These are phyloP conservation scores for Colletotrichum sp. DNA, from an alignment of 2,329 filamentous ascomycete genomes.

Conservation along the genomic window DNA sequence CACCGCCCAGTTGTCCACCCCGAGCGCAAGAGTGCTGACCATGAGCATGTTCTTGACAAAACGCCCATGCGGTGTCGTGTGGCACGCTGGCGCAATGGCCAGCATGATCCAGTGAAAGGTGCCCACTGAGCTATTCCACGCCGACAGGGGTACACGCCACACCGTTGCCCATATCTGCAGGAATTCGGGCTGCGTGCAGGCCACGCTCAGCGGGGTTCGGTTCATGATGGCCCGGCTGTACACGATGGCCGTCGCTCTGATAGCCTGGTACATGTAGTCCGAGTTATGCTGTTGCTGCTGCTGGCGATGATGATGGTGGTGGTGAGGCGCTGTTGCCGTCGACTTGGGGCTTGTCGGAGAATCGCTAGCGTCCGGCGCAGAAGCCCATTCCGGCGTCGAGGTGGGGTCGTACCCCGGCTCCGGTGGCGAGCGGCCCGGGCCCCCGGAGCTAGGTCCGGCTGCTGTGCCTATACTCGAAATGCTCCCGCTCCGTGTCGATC, in stretches of 20 bases:
- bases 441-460: neutral
- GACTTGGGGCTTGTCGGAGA: neutral
- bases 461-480: neutral
- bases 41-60: constrained; percentile 52
- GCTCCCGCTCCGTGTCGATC: neutral
- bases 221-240: constrained; percentile 51
- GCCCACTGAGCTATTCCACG: constrained; percentile 52
- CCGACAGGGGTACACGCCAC: constrained; percentile 50
- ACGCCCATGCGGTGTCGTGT: constrained; percentile 42
- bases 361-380: neutral
- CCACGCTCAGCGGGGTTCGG: constrained; percentile 44
- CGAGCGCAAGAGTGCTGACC: constrained; percentile 47
- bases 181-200: constrained; percentile 45
- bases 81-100: constrained; percentile 43
- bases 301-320: neutral
- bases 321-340: neutral
- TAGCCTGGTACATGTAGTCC: constrained; percentile 51
- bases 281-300: constrained; percentile 22
- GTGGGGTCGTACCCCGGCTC: constrained; percentile 7
- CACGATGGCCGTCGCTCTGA: constrained; percentile 50
- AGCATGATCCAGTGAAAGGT: constrained; percentile 55
- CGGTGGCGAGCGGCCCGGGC: neutral
- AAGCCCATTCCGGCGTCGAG: constrained; percentile 13
- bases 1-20: constrained; percentile 54
- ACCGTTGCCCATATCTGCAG: constrained; percentile 48